These are phyloP conservation scores for Leptographium wingfieldii DNA, from an alignment of 2,329 filamentous ascomycete species.

Conservation along the genomic window DNA sequence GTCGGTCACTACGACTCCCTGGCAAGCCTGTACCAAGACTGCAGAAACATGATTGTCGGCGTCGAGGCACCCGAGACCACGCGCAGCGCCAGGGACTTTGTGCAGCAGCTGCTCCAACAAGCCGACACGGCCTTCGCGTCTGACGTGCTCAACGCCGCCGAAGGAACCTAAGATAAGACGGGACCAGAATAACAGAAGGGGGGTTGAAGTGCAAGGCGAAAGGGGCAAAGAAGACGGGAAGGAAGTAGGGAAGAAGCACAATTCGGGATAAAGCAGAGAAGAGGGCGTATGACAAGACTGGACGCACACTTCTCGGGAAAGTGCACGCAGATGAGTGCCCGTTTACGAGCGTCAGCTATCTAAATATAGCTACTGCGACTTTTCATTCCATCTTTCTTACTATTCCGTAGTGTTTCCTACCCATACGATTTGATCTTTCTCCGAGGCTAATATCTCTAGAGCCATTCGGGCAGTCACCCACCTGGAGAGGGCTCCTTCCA, in stretches of 20 bases:
- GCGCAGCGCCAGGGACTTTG: conserved; percentile 1
- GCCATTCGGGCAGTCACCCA: background rate
- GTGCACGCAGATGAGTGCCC: background rate
- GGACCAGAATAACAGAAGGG: background rate
- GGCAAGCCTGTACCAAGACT: conserved; percentile 37
- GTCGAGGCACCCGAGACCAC: conserved; percentile 9
- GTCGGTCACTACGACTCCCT: conserved; percentile 37
- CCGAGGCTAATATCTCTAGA: background rate
- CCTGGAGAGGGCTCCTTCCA: background rate
- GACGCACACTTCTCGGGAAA: background rate
- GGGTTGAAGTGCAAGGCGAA: background rate
- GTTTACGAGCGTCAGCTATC: background rate
- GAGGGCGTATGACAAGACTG: background rate
- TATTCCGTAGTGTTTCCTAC: background rate
- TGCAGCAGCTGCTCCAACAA: conserved; percentile 5
- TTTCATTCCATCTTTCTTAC: background rate
- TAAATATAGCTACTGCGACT: background rate
- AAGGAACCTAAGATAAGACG: background rate
- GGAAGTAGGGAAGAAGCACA: background rate
- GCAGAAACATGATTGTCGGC: conserved; percentile 37
- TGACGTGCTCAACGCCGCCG: background rate
- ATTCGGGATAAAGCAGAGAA: background rate
- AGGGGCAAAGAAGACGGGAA: background rate
- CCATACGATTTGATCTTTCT: background rate
- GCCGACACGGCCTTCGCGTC: conserved; percentile 8